Conservation (phyloP, 257 asterid species). For the Agastache rugosa region DNA sequence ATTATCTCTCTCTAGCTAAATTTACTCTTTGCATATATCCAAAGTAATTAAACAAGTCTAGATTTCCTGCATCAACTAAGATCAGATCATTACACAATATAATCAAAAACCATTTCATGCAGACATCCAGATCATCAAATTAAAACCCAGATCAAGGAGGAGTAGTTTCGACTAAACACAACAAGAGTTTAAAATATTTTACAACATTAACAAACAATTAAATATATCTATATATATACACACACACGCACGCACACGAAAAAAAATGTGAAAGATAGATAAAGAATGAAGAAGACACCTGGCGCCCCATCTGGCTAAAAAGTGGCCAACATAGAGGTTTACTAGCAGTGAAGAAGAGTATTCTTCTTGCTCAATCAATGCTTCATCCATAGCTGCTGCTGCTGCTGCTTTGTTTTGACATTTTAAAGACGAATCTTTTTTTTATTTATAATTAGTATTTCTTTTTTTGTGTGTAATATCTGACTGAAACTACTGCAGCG, state of each 20-base stretch:
- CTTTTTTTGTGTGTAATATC: neutral
- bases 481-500: slow-evolving; percentile 28
- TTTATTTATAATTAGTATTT: neutral
- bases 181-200: neutral
- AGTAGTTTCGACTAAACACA: neutral
- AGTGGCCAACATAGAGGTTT: slow-evolving; percentile 79
- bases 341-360: slow-evolving; percentile 54
- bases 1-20: too few relatives aligned
- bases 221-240: too few relatives aligned
- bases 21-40: too few relatives aligned
- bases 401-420: neutral
- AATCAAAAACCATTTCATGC: slow-evolving; percentile 10
- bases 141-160: neutral
- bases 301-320: slow-evolving; percentile 98
- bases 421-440: neutral
- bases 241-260: neutral
- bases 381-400: slow-evolving; percentile 33
- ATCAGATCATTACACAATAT: neutral
- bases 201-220: neutral
- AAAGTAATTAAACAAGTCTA: too few relatives aligned
- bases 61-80: neutral
- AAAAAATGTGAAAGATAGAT: neutral
- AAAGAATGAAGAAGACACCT: slow-evolving; percentile 48
- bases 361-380: slow-evolving; percentile 38
- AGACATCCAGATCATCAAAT: neutral